phyloP scores from a whole-genome alignment of 2,329 filamentous ascomycete species.

The Emmonsia crescens region DNA sequence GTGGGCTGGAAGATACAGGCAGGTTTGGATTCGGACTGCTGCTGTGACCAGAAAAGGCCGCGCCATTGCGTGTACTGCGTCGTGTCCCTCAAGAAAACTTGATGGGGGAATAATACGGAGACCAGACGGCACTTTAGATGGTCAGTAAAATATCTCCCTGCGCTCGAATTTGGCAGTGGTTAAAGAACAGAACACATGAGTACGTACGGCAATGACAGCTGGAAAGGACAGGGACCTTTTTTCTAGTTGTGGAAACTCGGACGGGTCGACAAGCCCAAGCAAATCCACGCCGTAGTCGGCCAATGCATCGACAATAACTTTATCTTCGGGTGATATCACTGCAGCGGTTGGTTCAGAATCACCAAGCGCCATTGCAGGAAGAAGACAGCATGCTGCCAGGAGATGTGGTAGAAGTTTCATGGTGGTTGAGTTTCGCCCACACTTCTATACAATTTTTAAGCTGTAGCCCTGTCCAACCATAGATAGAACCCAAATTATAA shows the following conservation, averaged over 20 bases:
- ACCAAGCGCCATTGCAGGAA: background rate
- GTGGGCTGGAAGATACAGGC: slow-evolving; percentile 25
- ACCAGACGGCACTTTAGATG: slow-evolving; percentile 9
- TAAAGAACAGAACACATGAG: background rate
- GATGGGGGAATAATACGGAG: slow-evolving; percentile 7
- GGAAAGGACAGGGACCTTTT: background rate
- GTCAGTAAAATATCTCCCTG: background rate
- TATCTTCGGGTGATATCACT: background rate
- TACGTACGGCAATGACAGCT: background rate
- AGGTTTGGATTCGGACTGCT: slow-evolving; percentile 26
- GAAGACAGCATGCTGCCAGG: background rate
- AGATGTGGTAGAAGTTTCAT: background rate
- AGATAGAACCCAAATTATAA: background rate
- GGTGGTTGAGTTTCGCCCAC: background rate
- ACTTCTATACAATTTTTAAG: background rate
- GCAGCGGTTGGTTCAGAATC: background rate
- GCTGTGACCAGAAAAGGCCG: slow-evolving; percentile 25
- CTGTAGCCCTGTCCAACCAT: background rate
- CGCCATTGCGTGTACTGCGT: slow-evolving; percentile 11
- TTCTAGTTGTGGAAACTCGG: background rate
- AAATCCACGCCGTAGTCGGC: background rate
- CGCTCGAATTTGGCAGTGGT: background rate
- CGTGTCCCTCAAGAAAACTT: slow-evolving; percentile 8
- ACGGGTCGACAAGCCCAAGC: background rate
- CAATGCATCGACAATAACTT: background rate